These are phyloP conservation scores for Boletus rufocinnamomeus DNA, from an alignment of 768 basidiomycete genomes.

Conservation along the genomic window DNA sequence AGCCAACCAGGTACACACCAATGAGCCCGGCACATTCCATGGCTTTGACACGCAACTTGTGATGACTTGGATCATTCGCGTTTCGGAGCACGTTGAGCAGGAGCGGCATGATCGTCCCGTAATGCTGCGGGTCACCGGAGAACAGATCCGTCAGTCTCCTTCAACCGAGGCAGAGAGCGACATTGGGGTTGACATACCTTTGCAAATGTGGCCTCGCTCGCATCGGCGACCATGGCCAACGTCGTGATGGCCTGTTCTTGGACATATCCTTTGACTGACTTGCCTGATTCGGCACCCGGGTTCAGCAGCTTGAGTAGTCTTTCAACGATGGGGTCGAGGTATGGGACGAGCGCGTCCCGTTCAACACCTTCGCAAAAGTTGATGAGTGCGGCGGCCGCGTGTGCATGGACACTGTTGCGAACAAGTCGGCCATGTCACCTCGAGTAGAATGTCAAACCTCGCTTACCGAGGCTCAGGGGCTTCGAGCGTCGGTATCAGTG, in stretches of 20 bases:
- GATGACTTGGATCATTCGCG: slow-evolving; percentile 65
- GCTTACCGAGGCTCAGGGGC: slow-evolving; percentile 71
- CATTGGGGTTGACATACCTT: slow-evolving; percentile 46
- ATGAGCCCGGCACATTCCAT: slow-evolving; percentile 92
- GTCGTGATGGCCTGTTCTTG: slow-evolving; percentile 90
- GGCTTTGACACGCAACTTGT: slow-evolving; percentile 73
- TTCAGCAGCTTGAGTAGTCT: slow-evolving; percentile 59
- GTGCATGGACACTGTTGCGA: slow-evolving; percentile 69
- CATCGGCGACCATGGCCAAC: slow-evolving; percentile 87
- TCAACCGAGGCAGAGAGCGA: background rate
- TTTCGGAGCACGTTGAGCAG: slow-evolving; percentile 74
- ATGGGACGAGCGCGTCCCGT: slow-evolving; percentile 68
- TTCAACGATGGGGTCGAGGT: slow-evolving; percentile 79
- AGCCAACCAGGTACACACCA: slow-evolving; percentile 48
- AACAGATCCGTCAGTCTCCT: background rate
- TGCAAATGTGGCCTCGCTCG: slow-evolving; percentile 74
- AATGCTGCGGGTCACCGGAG: slow-evolving; percentile 50
- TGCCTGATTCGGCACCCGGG: slow-evolving; percentile 46
- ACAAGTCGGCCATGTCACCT: slow-evolving; percentile 4
- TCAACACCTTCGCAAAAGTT: slow-evolving; percentile 91
- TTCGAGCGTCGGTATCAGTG: slow-evolving; percentile 71
- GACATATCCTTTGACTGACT: slow-evolving; percentile 57
- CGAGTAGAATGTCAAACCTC: background rate
- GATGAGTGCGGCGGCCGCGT: slow-evolving; percentile 85
- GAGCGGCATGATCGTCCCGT: slow-evolving; percentile 78